Percentiles rank a stretch among this genome's conserved stretches.
These are phyloP conservation scores for Davidsoniella neocaledoniae DNA, from an alignment of 2,329 filamentous ascomycete genomes.

Conservation along the genomic window DNA sequence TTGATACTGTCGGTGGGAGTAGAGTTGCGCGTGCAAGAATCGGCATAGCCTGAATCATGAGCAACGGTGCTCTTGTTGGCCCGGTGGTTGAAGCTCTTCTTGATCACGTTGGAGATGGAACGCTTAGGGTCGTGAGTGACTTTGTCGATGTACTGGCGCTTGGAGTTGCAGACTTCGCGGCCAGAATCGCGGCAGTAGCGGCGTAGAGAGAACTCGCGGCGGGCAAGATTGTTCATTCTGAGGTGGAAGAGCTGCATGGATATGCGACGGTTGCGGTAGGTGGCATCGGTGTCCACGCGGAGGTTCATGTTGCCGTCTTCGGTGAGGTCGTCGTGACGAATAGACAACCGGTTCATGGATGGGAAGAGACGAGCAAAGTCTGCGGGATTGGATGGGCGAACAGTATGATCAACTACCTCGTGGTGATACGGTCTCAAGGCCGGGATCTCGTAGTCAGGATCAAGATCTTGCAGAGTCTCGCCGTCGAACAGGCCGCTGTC, in stretches of 20 bases:
- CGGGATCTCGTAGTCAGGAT: slow-evolving; percentile 25
- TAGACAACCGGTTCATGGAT: slow-evolving; percentile 60
- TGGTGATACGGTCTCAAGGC: slow-evolving; percentile 42
- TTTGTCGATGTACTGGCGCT: slow-evolving; percentile 45
- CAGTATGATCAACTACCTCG: slow-evolving; percentile 45
- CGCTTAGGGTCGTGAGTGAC: background rate
- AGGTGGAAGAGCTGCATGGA: slow-evolving; percentile 74
- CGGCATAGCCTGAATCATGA: slow-evolving; percentile 1
- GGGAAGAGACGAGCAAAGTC: slow-evolving; percentile 80
- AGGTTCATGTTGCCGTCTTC: slow-evolving; percentile 94
- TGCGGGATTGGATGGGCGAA: slow-evolving; percentile 60
- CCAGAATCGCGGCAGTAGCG: slow-evolving; percentile 88
- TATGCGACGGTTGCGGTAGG: slow-evolving; percentile 47
- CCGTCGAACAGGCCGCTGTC: slow-evolving; percentile 20
- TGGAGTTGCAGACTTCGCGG: slow-evolving; percentile 77
- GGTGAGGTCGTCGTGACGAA: slow-evolving; percentile 81
- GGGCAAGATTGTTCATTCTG: slow-evolving; percentile 79
- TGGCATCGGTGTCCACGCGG: slow-evolving; percentile 58
- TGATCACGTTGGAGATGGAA: slow-evolving; percentile 6
- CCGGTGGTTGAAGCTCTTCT: slow-evolving; percentile 8
- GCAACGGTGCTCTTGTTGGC: background rate
- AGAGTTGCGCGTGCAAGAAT: background rate
- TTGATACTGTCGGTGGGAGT: background rate
- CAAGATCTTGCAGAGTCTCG: slow-evolving; percentile 15
- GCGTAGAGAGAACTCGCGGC: slow-evolving; percentile 75